Evolutionary conservation across 164 flowering plant species (phyloP), one percentile per base, ranked within the genome.

Genomic region (Tetrastigma voinierianum): DNA sequence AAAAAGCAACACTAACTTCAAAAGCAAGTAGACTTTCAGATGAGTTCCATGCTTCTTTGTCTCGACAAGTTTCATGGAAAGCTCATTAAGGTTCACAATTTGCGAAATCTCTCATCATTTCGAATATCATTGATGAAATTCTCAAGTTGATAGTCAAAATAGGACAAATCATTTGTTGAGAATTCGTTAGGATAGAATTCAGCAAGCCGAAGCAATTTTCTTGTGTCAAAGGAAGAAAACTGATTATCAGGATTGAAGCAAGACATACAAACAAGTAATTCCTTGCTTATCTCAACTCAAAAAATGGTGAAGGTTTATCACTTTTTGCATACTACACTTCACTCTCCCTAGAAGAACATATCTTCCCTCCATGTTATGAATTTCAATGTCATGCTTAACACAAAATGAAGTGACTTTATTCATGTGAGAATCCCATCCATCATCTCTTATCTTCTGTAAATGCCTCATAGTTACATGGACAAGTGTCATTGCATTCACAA

Each of bases 241-340:
- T 45, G 12, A 59, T 59, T 32, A 14, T 13, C 19, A 43, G 62
- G 62, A 59, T 19, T 59, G 10, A 59, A 59, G n/a, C 62, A 32
- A 14, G 62, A 10, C 62, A 59, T 59, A 59, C 62, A 59, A 32
- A 59, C 8, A 3, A 32, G 46, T 18, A 59, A 59, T 46, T 59
- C 62, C 46, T n/a, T 59, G n/a, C 15, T 59, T 43, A 59, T 46
- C 46, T 59, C 62, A 59, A n/a, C n/a, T n/a, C n/a, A n/a, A n/a
- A n/a, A n/a, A n/a, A n/a, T n/a, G n/a, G n/a, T n/a, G n/a, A n/a
- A n/a, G n/a, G n/a, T n/a, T n/a, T n/a, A n/a, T n/a, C n/a, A n/a
- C n/a, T n/a, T n/a, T n/a, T n/a, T n/a, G n/a, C n/a, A n/a, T n/a
- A n/a, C n/a, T n/a, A n/a, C n/a, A n/a, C n/a, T n/a, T n/a, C n/a